phyloP scores from a whole-genome alignment of 208 protist genomes.

The Acanthamoeba sp. region DNA sequence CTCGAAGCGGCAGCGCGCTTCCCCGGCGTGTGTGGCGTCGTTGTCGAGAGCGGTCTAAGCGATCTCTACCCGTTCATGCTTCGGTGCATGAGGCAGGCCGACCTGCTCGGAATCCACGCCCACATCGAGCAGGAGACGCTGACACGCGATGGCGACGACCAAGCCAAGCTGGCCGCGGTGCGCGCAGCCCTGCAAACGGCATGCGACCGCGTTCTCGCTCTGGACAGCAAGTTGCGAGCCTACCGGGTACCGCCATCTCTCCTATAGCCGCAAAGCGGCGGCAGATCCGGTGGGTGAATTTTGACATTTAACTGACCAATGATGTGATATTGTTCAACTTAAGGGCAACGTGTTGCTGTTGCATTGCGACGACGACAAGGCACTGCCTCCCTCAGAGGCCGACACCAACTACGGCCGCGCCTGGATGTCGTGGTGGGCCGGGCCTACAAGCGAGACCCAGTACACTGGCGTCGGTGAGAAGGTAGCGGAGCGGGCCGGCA shows the following conservation, averaged over 20 bases:
- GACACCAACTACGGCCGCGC: background rate
- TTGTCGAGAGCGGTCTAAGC: background rate
- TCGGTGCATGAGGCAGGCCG: background rate
- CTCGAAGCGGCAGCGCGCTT: background rate
- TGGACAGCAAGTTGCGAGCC: background rate
- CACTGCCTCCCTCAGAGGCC: background rate
- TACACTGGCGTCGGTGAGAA: background rate
- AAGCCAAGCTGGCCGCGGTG: background rate
- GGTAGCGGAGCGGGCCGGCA: background rate
- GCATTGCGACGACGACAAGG: background rate
- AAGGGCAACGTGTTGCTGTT: constrained; percentile 16
- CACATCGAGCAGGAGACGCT: background rate
- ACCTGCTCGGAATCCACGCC: background rate
- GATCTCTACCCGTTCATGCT: background rate
- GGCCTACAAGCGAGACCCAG: background rate
- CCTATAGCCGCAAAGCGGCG: too few relatives aligned
- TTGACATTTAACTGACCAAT: too few relatives aligned
- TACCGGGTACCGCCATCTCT: background rate
- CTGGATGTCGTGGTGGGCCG: background rate
- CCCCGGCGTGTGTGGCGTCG: background rate
- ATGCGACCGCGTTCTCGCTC: background rate
- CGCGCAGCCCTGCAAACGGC: background rate
- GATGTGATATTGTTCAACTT: too few relatives aligned
- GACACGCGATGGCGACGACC: background rate
- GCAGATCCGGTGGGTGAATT: too few relatives aligned